Evolutionary conservation across 257 asterid species (phyloP).

Genomic region (Forsythia suspensa): DNA sequence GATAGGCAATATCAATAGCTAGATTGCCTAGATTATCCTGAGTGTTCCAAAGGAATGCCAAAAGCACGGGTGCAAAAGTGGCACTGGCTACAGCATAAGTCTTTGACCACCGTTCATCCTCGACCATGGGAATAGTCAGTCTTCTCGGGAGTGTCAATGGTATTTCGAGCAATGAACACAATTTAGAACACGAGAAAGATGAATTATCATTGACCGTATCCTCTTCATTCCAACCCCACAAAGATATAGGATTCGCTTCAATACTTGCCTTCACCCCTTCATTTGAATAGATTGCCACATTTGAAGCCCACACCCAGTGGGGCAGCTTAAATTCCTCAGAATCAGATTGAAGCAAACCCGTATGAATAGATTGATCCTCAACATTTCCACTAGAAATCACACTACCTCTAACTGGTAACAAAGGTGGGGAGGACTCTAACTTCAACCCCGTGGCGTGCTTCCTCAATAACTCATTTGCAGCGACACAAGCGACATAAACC

Average conservation of each 20-base stretch:
- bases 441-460: conserved; percentile 31
- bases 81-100: conserved; percentile 60
- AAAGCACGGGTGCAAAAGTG: conserved; percentile 56
- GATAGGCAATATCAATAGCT: conserved; percentile 20
- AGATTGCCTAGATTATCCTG: conserved; percentile 12
- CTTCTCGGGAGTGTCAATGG: conserved; percentile 66
- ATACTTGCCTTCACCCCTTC: conserved; percentile 29
- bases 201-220: conserved; percentile 13
- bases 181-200: conserved; percentile 44
- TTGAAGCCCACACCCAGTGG: conserved; percentile 64
- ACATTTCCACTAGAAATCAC: conserved; percentile 17
- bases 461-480: conserved; percentile 49
- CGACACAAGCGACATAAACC: conserved; percentile 57
- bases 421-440: conserved; percentile 31
- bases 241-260: conserved; percentile 23
- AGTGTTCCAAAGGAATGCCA: conserved; percentile 55
- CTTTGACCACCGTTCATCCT: conserved; percentile 80
- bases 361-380: conserved; percentile 25
- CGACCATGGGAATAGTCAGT: conserved; percentile 72
- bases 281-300: conserved; percentile 58
- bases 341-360: conserved; percentile 27
- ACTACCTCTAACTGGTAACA: conserved; percentile 41
- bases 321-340: conserved; percentile 43
- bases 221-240: conserved; percentile 77
- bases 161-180: conserved; percentile 46